A percentile compares a stretch with the other conserved stretches of the same genome.
These are phyloP conservation scores for Neurospora sp. DNA, from an alignment of 495 filamentous ascomycete species.

Conservation along the genomic window DNA sequence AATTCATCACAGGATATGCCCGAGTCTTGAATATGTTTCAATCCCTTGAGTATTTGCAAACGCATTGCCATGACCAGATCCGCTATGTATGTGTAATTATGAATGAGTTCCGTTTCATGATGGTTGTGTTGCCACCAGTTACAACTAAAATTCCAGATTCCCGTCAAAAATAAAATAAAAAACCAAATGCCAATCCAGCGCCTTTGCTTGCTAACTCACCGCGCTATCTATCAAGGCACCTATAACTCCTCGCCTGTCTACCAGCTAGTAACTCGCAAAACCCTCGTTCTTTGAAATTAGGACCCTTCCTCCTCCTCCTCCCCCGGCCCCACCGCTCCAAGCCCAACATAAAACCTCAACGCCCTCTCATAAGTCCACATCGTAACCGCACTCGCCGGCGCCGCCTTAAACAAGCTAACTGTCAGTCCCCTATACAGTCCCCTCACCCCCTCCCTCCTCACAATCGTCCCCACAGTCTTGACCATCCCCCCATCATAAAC, in stretches of 20 bases:
- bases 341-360: constrained; percentile 46
- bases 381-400: constrained; percentile 87
- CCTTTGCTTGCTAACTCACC: neutral
- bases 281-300: too few species aligned
- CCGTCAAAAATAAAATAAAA: neutral
- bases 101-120: neutral
- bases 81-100: neutral
- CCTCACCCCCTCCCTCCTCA: constrained; percentile 60
- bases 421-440: constrained; percentile 84
- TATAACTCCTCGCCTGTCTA: neutral
- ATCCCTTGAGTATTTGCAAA: neutral
- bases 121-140: neutral
- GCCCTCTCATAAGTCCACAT: constrained; percentile 96
- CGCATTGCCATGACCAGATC: neutral
- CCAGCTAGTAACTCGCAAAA: neutral
- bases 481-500: constrained; percentile 58
- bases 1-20: neutral
- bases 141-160: neutral
- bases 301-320: neutral
- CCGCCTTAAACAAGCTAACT: constrained; percentile 86
- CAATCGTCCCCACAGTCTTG: constrained; percentile 53
- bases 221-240: neutral
- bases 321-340: neutral
- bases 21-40: neutral
- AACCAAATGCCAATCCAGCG: neutral